These are phyloP conservation scores for Solanum chiquidenum DNA, from an alignment of 257 asterid genomes.

Conservation along the genomic window DNA sequence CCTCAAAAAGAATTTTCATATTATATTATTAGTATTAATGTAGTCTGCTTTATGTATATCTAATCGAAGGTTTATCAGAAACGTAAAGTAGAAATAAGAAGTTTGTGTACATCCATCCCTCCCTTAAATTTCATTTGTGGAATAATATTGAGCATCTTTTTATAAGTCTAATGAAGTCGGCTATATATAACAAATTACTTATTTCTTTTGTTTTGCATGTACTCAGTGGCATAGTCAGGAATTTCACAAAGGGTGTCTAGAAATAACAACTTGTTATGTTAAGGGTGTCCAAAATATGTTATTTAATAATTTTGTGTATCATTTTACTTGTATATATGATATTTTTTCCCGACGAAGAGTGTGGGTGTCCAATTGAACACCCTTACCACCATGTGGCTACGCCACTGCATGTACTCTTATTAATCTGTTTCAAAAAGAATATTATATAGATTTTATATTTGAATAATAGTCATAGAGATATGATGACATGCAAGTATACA, in stretches of 20 bases:
- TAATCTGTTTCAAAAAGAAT: not conserved
- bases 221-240: too few relatives aligned
- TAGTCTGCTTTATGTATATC: not conserved
- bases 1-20: not conserved
- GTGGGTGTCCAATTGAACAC: too few relatives aligned
- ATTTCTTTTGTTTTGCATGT: too few relatives aligned
- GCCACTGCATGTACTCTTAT: not conserved
- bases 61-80: not conserved
- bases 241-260: too few relatives aligned
- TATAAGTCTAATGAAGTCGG: not conserved
- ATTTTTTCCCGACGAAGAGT: too few relatives aligned
- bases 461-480: not conserved
- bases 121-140: not conserved
- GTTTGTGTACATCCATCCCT: not conserved
- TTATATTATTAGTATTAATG: not conserved
- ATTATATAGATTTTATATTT: not conserved
- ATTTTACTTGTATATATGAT: too few relatives aligned
- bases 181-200: not conserved
- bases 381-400: too few relatives aligned
- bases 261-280: too few relatives aligned
- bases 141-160: not conserved
- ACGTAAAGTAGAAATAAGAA: not conserved
- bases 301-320: too few relatives aligned
- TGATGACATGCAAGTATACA: not conserved
- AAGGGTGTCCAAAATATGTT: too few relatives aligned